Percentiles rank a stretch among this genome's conserved stretches.
These are phyloP conservation scores for Eucalyptus erythrocorys DNA, from an alignment of 345 rosid genomes.

Conservation along the genomic window DNA sequence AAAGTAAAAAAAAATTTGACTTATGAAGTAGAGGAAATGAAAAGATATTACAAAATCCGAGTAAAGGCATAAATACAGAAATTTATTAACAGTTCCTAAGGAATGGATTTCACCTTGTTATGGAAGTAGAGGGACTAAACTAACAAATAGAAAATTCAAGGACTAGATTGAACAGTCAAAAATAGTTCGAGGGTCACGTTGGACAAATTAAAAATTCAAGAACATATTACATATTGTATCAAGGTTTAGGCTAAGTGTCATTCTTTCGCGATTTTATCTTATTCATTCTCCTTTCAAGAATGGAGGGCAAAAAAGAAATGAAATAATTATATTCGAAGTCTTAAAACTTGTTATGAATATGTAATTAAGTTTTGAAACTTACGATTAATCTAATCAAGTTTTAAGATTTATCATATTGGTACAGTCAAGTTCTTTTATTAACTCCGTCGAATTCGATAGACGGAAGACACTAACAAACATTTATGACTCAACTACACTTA, in stretches of 20 bases:
- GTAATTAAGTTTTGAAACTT: too few relatives aligned
- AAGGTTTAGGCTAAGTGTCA: not conserved
- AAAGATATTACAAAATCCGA: not conserved
- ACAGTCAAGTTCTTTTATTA: too few relatives aligned
- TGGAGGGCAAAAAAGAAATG: not conserved
- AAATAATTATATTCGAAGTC: too few relatives aligned
- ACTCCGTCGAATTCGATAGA: not conserved
- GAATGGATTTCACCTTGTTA: not conserved
- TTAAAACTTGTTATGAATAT: too few relatives aligned
- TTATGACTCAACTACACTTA: too few relatives aligned
- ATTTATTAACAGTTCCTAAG: not conserved
- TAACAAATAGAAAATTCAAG: not conserved
- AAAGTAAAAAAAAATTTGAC: not conserved
- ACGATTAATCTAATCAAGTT: too few relatives aligned
- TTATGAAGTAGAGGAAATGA: not conserved
- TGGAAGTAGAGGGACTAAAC: not conserved
- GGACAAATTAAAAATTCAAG: rapidly evolving
- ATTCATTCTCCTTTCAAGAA: not conserved
- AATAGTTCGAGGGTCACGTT: rapidly evolving
- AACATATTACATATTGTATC: too few relatives aligned
- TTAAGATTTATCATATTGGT: too few relatives aligned
- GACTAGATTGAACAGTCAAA: not conserved
- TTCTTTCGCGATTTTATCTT: not conserved
- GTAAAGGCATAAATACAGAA: not conserved
- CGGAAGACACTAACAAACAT: rapidly evolving